These are phyloP conservation scores for Chrysochromulina parva DNA, from an alignment of 78 protist genomes.

Conservation along the genomic window DNA sequence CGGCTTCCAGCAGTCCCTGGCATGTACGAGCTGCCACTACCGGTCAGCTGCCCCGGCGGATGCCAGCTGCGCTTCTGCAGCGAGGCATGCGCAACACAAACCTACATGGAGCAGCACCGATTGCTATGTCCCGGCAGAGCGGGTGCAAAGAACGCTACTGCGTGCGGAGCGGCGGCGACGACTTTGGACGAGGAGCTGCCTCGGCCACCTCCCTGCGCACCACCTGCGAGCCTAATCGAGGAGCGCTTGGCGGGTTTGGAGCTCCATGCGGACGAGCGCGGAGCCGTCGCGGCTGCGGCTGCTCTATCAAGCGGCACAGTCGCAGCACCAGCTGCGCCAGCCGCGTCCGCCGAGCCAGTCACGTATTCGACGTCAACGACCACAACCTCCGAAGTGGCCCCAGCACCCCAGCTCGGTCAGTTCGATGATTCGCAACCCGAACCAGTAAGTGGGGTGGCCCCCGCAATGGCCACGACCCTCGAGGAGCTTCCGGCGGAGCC, in stretches of 20 bases:
- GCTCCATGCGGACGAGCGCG: not conserved
- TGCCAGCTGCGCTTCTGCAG: not conserved
- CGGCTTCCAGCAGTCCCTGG: not conserved
- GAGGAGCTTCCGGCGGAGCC: not conserved
- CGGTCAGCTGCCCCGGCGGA: not conserved
- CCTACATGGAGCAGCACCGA: not conserved
- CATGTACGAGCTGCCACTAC: not conserved
- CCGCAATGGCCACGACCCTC: not conserved
- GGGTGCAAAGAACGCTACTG: not conserved
- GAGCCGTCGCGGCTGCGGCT: not conserved
- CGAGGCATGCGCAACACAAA: not conserved
- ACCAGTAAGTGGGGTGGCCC: not conserved
- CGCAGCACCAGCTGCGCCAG: too few species aligned
- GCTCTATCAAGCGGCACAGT: not conserved
- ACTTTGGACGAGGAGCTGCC: not conserved
- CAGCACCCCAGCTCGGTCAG: too few species aligned
- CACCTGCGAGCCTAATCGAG: not conserved
- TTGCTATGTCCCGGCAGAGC: not conserved
- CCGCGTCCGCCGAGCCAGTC: too few species aligned
- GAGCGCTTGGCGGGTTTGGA: not conserved
- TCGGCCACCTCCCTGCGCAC: not conserved
- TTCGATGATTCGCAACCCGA: too few species aligned
- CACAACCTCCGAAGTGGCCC: too few species aligned
- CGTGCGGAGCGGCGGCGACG: not conserved
- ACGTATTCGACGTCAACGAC: too few species aligned